These are phyloP conservation scores for Candida chauliodis DNA, from an alignment of 805 yeast genomes.

Conservation along the genomic window DNA sequence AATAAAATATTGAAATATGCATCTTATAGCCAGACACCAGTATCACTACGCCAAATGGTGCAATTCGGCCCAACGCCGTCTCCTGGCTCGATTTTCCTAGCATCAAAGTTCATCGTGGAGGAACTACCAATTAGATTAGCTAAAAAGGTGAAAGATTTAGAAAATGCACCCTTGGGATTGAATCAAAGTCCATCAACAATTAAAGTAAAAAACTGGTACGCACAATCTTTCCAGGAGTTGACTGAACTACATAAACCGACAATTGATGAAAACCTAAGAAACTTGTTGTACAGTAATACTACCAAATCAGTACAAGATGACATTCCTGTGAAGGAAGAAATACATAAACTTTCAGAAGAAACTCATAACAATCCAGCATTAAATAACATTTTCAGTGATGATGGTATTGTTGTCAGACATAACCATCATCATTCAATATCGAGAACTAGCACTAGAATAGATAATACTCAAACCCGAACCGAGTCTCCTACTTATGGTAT, in stretches of 20 bases:
- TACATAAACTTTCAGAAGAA: constrained; percentile 5
- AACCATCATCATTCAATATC: constrained; percentile 13
- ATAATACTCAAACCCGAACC: constrained; percentile 10
- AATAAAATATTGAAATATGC: constrained; percentile 64
- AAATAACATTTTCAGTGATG: constrained; percentile 45
- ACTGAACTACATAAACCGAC: constrained; percentile 60
- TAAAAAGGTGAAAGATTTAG: constrained; percentile 79
- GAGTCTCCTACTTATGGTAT: constrained; percentile 41
- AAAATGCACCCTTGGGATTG: constrained; percentile 72
- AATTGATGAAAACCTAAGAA: constrained; percentile 40
- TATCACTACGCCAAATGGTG: constrained; percentile 84
- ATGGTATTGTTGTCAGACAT: constrained; percentile 43
- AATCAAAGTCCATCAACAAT: constrained; percentile 70
- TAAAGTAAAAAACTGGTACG: constrained; percentile 84
- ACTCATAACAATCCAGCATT: constrained; percentile 31
- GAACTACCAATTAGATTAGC: constrained; percentile 87
- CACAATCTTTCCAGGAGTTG: constrained; percentile 82
- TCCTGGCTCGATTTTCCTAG: constrained; percentile 75
- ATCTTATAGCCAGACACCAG: constrained; percentile 75
- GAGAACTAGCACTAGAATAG: background rate
- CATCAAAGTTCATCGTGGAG: constrained; percentile 79
- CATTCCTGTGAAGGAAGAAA: constrained; percentile 4
- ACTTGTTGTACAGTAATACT: constrained; percentile 22
- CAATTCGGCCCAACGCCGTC: constrained; percentile 80
- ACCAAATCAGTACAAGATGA: constrained; percentile 1